Evolutionary conservation across 179 eudicot genomes (phyloP).

Genomic region (Vitellaria paradoxa): DNA sequence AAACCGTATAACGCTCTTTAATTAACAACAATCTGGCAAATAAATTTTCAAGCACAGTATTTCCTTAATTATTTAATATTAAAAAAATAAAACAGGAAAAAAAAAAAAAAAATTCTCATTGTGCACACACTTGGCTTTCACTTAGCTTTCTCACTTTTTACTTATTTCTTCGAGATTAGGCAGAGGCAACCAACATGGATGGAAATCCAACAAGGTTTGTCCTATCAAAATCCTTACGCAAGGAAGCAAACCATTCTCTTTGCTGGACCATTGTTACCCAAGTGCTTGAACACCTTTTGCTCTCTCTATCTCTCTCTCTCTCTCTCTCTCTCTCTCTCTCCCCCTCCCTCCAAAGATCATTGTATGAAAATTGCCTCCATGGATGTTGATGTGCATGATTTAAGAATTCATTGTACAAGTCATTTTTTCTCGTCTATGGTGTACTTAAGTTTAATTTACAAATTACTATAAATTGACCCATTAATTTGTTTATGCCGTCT

Average conservation of each 20-base stretch:
- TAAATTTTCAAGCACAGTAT: too few species aligned
- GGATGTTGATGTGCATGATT: not conserved
- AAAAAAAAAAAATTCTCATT: not conserved
- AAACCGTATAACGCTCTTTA: too few species aligned
- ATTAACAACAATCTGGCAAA: too few species aligned
- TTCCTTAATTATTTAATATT: too few species aligned
- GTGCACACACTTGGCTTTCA: conserved; percentile 22
- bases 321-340: conserved; percentile 1
- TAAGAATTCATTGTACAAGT: not conserved
- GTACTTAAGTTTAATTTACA: not conserved
- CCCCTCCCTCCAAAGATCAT: not conserved
- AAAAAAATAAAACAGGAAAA: too few species aligned
- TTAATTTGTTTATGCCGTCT: not conserved
- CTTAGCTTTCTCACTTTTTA: conserved; percentile 16
- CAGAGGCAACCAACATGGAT: conserved; percentile 18
- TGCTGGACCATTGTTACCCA: conserved; percentile 14
- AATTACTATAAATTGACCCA: not conserved
- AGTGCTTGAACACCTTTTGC: conserved; percentile 17
- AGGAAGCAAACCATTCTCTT: conserved; percentile 15
- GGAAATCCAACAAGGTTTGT: conserved; percentile 19
- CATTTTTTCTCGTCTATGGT: not conserved
- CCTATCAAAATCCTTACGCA: conserved; percentile 23
- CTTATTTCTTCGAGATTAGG: conserved; percentile 9
- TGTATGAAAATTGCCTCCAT: conserved; percentile 2
- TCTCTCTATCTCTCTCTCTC: too few species aligned